These are phyloP conservation scores for Ceratocystis albifundus DNA, from an alignment of 2,329 filamentous ascomycete genomes.

Conservation along the genomic window DNA sequence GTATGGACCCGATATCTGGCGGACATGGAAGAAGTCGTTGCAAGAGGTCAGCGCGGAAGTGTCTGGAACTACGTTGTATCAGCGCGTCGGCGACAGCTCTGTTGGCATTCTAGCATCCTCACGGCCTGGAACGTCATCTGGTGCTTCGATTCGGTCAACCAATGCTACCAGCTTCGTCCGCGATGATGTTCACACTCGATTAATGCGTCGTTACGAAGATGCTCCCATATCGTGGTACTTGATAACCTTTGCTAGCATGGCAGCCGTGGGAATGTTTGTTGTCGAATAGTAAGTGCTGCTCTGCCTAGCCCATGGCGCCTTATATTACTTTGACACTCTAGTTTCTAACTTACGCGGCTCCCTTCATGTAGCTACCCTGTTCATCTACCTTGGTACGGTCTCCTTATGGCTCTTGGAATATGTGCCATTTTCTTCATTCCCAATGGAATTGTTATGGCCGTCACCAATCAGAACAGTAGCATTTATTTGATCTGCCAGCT, in stretches of 20 bases:
- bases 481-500: slow-evolving; percentile 81
- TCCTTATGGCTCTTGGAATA: slow-evolving; percentile 65
- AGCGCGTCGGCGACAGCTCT: slow-evolving; percentile 34
- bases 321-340: slow-evolving; percentile 23
- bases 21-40: slow-evolving; percentile 59
- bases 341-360: neutral
- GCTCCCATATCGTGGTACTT: slow-evolving; percentile 75
- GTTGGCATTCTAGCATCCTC: slow-evolving; percentile 13
- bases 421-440: slow-evolving; percentile 77
- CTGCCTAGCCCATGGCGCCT: neutral
- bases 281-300: slow-evolving; percentile 59
- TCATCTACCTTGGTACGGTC: slow-evolving; percentile 75
- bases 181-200: slow-evolving; percentile 72
- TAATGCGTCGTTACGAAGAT: slow-evolving; percentile 75
- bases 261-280: slow-evolving; percentile 67
- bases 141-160: slow-evolving; percentile 23
- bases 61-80: slow-evolving; percentile 39
- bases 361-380: slow-evolving; percentile 54
- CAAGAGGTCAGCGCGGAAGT: slow-evolving; percentile 46
- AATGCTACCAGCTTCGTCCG: slow-evolving; percentile 30
- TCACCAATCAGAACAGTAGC: slow-evolving; percentile 79
- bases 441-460: slow-evolving; percentile 85
- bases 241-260: slow-evolving; percentile 62
- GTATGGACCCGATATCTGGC: slow-evolving; percentile 74
- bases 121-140: slow-evolving; percentile 18